Percentiles rank a stretch among this genome's conserved stretches.
These are phyloP conservation scores for Backusella psychrophila DNA, from an alignment of 192 early-diverging fungal species.

Conservation along the genomic window DNA sequence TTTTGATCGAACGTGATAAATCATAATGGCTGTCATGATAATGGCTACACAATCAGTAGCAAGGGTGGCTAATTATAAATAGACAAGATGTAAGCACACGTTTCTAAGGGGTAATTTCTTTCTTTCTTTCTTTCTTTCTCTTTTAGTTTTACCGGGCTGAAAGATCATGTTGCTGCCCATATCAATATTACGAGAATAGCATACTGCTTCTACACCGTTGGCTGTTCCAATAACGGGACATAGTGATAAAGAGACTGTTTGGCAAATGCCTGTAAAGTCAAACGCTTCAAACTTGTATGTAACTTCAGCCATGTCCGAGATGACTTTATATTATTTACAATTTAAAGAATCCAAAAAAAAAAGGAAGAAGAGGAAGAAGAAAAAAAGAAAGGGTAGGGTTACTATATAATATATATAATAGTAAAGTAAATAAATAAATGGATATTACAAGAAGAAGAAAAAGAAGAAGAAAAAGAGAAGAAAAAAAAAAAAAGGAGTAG, in stretches of 20 bases:
- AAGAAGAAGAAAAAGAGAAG: background rate
- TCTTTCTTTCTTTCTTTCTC: background rate
- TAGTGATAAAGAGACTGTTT: conserved; percentile 75
- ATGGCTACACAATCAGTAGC: conserved; percentile 92
- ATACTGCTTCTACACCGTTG: conserved; percentile 78
- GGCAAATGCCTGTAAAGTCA: conserved; percentile 89
- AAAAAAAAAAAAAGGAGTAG: background rate
- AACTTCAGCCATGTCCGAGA: conserved; percentile 27
- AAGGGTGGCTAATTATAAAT: conserved; percentile 64
- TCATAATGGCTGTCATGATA: conserved; percentile 97
- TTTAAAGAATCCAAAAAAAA: background rate
- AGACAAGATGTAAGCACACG: too few relatives aligned
- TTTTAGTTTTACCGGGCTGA: conserved; percentile 65
- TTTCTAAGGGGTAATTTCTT: background rate
- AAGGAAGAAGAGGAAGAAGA: background rate
- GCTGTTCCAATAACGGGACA: conserved; percentile 87
- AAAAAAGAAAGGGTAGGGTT: background rate
- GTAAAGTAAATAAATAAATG: background rate
- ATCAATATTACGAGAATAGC: conserved; percentile 96
- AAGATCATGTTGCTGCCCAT: conserved; percentile 83
- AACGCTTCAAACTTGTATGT: conserved; percentile 60
- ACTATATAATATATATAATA: background rate
- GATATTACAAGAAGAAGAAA: background rate
- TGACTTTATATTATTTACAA: background rate
- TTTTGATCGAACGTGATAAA: conserved; percentile 95